These are phyloP conservation scores for Diutina rugosa DNA, from an alignment of 1,139 yeast species.

Conservation along the genomic window DNA sequence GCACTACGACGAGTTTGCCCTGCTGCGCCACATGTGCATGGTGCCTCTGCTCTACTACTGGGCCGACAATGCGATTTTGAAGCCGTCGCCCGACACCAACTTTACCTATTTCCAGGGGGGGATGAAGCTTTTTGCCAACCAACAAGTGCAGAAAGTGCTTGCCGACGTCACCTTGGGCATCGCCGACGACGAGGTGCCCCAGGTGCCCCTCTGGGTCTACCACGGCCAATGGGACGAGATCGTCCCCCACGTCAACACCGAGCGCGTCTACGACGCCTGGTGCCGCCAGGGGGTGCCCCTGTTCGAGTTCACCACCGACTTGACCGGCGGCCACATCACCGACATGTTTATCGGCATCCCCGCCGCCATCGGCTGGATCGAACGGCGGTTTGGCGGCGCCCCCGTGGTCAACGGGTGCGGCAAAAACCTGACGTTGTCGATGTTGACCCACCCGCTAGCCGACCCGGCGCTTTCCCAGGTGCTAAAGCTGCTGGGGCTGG, in stretches of 20 bases:
- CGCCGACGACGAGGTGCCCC: conserved; percentile 9
- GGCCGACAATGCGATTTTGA: conserved; percentile 8
- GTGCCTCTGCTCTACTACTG: conserved; percentile 4
- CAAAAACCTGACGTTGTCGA: not conserved
- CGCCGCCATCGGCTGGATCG: conserved; percentile 18
- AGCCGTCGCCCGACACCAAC: conserved; percentile 6
- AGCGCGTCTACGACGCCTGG: conserved; percentile 5
- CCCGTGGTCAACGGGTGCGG: not conserved
- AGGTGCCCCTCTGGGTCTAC: conserved; percentile 7
- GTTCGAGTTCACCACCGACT: conserved; percentile 12
- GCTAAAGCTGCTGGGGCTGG: not conserved
- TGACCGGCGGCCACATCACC: conserved; percentile 14
- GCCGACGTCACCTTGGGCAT: conserved; percentile 5
- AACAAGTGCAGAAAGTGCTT: conserved; percentile 3
- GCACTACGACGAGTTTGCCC: not conserved
- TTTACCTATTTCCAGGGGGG: conserved; percentile 8
- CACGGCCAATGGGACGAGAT: conserved; percentile 6
- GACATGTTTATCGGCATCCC: conserved; percentile 16
- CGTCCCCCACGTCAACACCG: conserved; percentile 6
- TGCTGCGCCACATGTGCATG: conserved; percentile 5
- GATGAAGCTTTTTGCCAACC: conserved; percentile 9
- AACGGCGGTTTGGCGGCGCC: conserved; percentile 6
- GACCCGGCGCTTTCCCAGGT: not conserved
- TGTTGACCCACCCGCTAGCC: not conserved
- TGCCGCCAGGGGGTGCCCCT: conserved; percentile 5